These are phyloP conservation scores for grape (Vitis vinifera) DNA, from an alignment of 164 flowering plant genomes.

Conservation along the genomic window DNA sequence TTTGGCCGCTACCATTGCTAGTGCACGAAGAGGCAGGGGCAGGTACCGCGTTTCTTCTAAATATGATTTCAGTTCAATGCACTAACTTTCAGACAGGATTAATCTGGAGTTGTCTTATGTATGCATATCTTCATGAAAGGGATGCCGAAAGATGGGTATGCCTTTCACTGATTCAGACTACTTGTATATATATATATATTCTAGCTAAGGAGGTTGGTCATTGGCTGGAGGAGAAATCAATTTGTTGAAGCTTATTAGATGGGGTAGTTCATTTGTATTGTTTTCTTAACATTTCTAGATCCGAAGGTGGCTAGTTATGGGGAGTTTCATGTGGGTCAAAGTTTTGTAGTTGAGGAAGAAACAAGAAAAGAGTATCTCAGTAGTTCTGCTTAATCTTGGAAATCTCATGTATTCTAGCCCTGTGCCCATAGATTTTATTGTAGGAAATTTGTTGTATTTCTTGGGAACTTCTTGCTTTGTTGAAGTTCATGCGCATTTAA, in stretches of 20 bases:
- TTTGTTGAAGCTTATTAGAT: not conserved
- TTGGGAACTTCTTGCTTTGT: not conserved
- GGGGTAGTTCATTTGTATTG: slow-evolving; percentile 3
- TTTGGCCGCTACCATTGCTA: slow-evolving; percentile 49
- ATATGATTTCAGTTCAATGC: slow-evolving; percentile 7
- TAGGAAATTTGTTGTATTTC: not conserved
- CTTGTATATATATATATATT: slow-evolving; percentile 10
- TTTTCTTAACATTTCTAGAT: not conserved
- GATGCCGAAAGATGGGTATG: not conserved
- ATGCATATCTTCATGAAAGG: not conserved
- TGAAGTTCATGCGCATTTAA: too few relatives aligned
- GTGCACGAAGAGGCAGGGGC: slow-evolving; percentile 48
- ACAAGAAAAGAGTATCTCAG: not conserved
- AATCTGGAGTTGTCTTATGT: not conserved
- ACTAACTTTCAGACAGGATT: slow-evolving; percentile 5
- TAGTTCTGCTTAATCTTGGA: not conserved
- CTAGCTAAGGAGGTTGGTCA: slow-evolving; percentile 9
- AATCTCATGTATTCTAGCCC: not conserved
- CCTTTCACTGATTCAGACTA: not conserved
- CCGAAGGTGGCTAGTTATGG: not conserved
- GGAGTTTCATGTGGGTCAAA: not conserved
- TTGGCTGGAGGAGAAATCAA: slow-evolving; percentile 2
- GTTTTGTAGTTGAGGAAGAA: too few relatives aligned
- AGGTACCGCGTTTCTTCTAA: slow-evolving; percentile 28
- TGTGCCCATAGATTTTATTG: not conserved